Conservation (phyloP, 371 early-diverging fungal genomes). For the Lichtheimia corymbifera region DNA sequence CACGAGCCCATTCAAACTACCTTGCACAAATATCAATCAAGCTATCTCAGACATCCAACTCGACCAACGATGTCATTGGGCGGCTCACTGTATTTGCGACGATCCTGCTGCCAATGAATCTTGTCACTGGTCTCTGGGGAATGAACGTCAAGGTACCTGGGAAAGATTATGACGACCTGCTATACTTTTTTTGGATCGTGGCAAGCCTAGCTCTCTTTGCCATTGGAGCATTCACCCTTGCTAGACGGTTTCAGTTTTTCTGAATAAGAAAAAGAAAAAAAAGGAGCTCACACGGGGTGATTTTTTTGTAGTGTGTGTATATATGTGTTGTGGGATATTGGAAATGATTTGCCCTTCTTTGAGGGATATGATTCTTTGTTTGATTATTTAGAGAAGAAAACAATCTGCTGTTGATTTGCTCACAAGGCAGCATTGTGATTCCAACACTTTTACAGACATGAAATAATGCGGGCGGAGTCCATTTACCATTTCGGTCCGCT, state of each 20-base stretch:
- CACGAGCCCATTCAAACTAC: constrained; percentile 91
- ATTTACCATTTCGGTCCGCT: too few relatives aligned
- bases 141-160: constrained; percentile 83
- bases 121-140: constrained; percentile 78
- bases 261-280: constrained; percentile 4
- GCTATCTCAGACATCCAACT: constrained; percentile 87
- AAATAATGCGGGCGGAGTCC: too few relatives aligned
- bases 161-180: constrained; percentile 50
- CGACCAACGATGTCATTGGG: constrained; percentile 87
- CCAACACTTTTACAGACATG: too few relatives aligned
- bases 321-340: too few relatives aligned
- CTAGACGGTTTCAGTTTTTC: constrained; percentile 25
- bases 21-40: constrained; percentile 94
- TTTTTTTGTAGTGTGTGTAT: too few relatives aligned
- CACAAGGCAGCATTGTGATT: too few relatives aligned
- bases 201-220: constrained; percentile 39
- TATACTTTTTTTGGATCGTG: constrained; percentile 48
- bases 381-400: too few relatives aligned
- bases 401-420: too few relatives aligned
- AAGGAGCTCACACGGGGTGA: too few relatives aligned
- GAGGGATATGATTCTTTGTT: too few relatives aligned
- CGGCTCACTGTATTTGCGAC: constrained; percentile 88
- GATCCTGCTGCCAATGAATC: constrained; percentile 89
- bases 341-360: too few relatives aligned
- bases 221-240: constrained; percentile 33